Evolutionary conservation across 1,284 basidiomycete species (phyloP), one percentile per base, ranked within the genome.

Genomic region (Boletus holoroseus): DNA sequence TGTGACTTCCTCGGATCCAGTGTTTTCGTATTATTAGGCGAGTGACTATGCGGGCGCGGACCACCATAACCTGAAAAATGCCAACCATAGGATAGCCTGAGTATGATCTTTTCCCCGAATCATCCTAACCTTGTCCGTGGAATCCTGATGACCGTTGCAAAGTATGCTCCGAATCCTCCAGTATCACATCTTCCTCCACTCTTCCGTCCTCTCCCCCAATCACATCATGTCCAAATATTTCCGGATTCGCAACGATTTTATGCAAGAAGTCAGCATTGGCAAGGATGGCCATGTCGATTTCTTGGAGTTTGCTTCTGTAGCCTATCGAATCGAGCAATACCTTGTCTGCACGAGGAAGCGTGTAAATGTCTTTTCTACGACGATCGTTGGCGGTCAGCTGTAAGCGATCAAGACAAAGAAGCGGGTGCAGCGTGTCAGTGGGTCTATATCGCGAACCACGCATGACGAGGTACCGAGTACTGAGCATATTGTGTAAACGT

Each of bases 341-440:
- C 58, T 80, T 79, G 64, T 90, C 86, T 30, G 71, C 74, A 30
- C 67, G 68, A 0, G 85, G 75, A 3, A 90, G 74, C 0, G 73
- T 76, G 58, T 78, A 82, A 0, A 87, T 68, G 55, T 90, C 88
- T 56, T 87, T 87, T 57, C 87, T 68, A 20, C 88, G 78, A 30
- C 85, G 77, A 60, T 87, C 85, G 58, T 89, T 90, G 4, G 82
- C 82, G 31, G 82, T 75, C n/a, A 88, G 70, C 86, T 89, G 55
- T 36, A 24, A 32, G 18, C 13, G 47, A 32, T 46, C 18, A 20
- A 30, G 13, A 22, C 7, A 34, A 27, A 45, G 40, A 44, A 26
- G 7, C 11, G 13, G 13, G 39, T 26, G n/a, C n/a, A 24, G 37
- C 37, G 13, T 39, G 26, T 30, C 15, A 18, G 28, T 22, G 15